phyloP scores from a whole-genome alignment of 371 early-diverging fungal genomes.

The Zancudomyces culisetae region DNA sequence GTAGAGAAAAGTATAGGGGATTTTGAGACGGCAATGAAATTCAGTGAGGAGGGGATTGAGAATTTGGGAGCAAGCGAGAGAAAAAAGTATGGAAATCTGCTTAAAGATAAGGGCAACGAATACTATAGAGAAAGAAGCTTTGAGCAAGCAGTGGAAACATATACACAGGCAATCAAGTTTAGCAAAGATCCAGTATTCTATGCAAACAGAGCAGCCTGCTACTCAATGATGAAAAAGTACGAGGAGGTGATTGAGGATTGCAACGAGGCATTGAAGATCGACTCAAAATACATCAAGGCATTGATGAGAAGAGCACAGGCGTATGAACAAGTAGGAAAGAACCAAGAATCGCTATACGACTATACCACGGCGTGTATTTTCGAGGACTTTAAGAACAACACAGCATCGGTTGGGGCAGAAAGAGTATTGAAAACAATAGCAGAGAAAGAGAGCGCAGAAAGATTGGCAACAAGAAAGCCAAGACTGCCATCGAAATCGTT shows the following conservation, averaged over 20 bases:
- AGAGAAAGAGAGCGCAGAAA: conserved; percentile 52
- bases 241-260: conserved; percentile 47
- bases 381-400: conserved; percentile 75
- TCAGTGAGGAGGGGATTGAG: conserved; percentile 39
- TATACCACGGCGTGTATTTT: conserved; percentile 82
- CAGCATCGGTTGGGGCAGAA: conserved; percentile 66
- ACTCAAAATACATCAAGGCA: conserved; percentile 63
- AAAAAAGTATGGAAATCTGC: conserved; percentile 39
- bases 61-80: conserved; percentile 32
- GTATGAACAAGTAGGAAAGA: conserved; percentile 40
- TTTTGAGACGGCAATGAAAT: conserved; percentile 25
- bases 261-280: conserved; percentile 44
- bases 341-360: conserved; percentile 62
- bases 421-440: conserved; percentile 71
- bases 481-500: conserved; percentile 77
- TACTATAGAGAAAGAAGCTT: conserved; percentile 64
- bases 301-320: conserved; percentile 70
- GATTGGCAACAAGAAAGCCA: conserved; percentile 22
- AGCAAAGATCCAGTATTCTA: conserved; percentile 65
- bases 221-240: conserved; percentile 44
- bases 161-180: conserved; percentile 70
- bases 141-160: conserved; percentile 64
- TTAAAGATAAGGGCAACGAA: conserved; percentile 77
- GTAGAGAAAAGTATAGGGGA: conserved; percentile 6
- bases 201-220: conserved; percentile 89